Percentiles rank a stretch among this genome's conserved stretches.
These are phyloP conservation scores for Asterophora lycoperdoides DNA, from an alignment of 768 basidiomycete genomes.

Conservation along the genomic window DNA sequence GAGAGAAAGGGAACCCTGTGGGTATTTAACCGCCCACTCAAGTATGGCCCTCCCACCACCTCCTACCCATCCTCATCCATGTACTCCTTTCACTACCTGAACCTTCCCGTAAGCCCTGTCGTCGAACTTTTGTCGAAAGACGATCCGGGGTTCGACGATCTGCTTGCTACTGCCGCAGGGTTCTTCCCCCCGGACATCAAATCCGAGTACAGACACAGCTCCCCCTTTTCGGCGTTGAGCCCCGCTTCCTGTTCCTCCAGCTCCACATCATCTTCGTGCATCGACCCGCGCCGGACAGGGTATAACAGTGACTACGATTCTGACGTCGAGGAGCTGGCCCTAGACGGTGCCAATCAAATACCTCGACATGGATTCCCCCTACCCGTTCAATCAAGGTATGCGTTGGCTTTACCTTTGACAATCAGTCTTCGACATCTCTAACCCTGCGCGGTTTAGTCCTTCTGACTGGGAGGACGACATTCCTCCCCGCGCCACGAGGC, in stretches of 20 bases:
- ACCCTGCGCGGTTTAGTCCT: background rate
- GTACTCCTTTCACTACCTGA: constrained; percentile 8
- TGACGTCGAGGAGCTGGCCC: constrained; percentile 6
- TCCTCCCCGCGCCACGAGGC: background rate
- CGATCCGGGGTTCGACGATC: constrained; percentile 18
- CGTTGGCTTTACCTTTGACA: background rate
- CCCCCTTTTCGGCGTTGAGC: constrained; percentile 1
- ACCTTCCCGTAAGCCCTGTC: constrained; percentile 12
- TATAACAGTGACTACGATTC: background rate
- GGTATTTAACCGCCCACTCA: constrained; percentile 10
- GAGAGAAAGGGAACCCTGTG: constrained; percentile 8
- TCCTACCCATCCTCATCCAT: constrained; percentile 3
- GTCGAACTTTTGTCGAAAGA: constrained; percentile 13
- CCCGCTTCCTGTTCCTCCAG: constrained; percentile 9
- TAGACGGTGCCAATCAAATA: background rate
- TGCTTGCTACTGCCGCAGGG: constrained; percentile 8
- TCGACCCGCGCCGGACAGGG: background rate
- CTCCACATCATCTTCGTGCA: constrained; percentile 3
- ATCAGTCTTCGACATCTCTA: background rate
- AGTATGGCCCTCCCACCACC: constrained; percentile 4
- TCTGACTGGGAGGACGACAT: background rate
- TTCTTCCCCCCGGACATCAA: constrained; percentile 10
- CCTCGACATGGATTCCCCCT: background rate
- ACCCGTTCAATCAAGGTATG: constrained; percentile 3
- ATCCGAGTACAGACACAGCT: background rate